A percentile compares a stretch with the other conserved stretches of the same genome.
Conservation (phyloP, 176 grass and related monocot genomes). For the Oryza australiensis region DNA sequence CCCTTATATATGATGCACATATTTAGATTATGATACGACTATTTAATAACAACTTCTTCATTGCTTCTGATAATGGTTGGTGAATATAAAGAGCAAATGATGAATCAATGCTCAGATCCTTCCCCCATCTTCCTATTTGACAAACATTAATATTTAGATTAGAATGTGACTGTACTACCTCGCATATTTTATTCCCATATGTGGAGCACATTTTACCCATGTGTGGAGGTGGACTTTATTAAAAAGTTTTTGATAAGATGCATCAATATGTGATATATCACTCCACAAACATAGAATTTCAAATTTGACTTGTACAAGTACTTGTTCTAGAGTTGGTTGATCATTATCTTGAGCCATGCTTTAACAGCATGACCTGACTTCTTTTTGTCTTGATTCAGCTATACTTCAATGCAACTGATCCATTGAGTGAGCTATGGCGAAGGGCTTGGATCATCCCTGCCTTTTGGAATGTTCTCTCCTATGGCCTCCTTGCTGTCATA, state of each 20-base stretch:
- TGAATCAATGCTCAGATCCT: not conserved
- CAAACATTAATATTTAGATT: conserved; percentile 19
- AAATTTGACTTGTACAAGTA: too few species aligned
- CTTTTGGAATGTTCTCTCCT: conserved; percentile 97
- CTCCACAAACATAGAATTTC: too few species aligned
- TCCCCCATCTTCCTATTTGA: not conserved
- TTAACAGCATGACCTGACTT: conserved; percentile 16
- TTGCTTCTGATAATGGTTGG: not conserved
- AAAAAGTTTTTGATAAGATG: too few species aligned
- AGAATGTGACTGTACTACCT: not conserved
- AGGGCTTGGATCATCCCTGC: conserved; percentile 94
- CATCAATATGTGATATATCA: too few species aligned
- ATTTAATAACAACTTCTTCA: not conserved
- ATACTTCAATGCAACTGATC: conserved; percentile 97
- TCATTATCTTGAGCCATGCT: conserved; percentile 4
- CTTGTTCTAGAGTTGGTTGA: conserved; percentile 4
- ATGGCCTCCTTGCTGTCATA: conserved; percentile 74
- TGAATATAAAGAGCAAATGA: conserved; percentile 19
- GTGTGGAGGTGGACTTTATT: too few species aligned
- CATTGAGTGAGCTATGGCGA: conserved; percentile 96
- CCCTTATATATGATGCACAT: not conserved
- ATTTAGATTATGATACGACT: conserved; percentile 19
- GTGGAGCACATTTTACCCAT: too few species aligned
- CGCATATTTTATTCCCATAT: conserved; percentile 3
- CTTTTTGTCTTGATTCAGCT: conserved; percentile 59